Conservation (phyloP, 805 yeast genomes). For the Saccharomycopsis fermentans region DNA sequence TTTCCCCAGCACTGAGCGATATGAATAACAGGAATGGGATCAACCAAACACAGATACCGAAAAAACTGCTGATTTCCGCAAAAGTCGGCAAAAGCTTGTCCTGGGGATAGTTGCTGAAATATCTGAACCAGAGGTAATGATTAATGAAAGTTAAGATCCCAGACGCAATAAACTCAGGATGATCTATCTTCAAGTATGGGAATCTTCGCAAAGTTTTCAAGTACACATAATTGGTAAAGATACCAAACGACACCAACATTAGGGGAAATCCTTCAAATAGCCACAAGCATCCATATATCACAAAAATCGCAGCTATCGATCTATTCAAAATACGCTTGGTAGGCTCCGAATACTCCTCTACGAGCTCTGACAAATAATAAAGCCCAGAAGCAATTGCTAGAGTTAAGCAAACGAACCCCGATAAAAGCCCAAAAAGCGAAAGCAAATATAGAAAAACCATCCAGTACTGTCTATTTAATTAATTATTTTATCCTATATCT, state of each 20-base stretch:
- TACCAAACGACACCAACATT: conserved; percentile 52
- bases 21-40: conserved; percentile 89
- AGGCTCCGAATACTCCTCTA: conserved; percentile 86
- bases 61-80: conserved; percentile 88
- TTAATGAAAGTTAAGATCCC: conserved; percentile 66
- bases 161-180: conserved; percentile 60
- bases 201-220: conserved; percentile 68
- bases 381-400: conserved; percentile 80
- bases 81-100: conserved; percentile 63
- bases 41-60: conserved; percentile 89
- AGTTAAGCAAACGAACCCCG: conserved; percentile 54
- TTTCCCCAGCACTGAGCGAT: conserved; percentile 84
- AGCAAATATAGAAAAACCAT: conserved; percentile 48
- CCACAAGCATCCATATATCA: conserved; percentile 43
- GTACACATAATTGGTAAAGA: conserved; percentile 63
- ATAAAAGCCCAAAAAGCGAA: conserved; percentile 48
- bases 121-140: conserved; percentile 84
- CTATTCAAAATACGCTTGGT: conserved; percentile 61
- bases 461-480: neutral
- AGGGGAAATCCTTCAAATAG: conserved; percentile 76
- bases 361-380: conserved; percentile 82
- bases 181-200: conserved; percentile 70
- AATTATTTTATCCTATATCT: neutral
- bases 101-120: conserved; percentile 57
- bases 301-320: conserved; percentile 54